Percentiles rank a stretch among this genome's conserved stretches.
Conservation (phyloP, 1,284 basidiomycete genomes). For the Anthracocystis walkeri region DNA sequence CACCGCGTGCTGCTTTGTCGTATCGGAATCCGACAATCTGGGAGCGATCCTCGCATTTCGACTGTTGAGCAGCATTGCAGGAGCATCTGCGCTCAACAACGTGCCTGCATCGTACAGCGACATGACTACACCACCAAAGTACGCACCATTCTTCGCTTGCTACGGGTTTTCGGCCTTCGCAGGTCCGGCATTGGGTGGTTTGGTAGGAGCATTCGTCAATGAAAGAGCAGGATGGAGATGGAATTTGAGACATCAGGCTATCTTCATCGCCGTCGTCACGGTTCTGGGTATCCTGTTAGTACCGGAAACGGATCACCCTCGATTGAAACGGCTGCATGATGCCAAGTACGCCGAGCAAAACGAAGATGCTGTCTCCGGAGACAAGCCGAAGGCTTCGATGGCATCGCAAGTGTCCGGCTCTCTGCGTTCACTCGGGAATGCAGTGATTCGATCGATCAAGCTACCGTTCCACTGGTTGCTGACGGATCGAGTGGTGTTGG, state of each 20-base stretch:
- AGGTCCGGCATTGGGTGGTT: slow-evolving; percentile 35
- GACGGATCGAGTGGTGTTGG: slow-evolving; percentile 44
- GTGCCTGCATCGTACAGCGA: slow-evolving; percentile 43
- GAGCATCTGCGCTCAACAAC: slow-evolving; percentile 51
- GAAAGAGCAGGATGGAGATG: slow-evolving; percentile 45
- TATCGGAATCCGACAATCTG: slow-evolving; percentile 60
- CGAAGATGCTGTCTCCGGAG: neutral
- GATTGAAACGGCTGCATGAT: slow-evolving; percentile 30
- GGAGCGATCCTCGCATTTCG: slow-evolving; percentile 64
- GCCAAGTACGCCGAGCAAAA: slow-evolving; percentile 17
- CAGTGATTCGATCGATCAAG: slow-evolving; percentile 19
- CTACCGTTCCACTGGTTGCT: slow-evolving; percentile 40
- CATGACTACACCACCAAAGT: slow-evolving; percentile 28
- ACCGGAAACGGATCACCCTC: slow-evolving; percentile 47
- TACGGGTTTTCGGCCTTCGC: slow-evolving; percentile 48
- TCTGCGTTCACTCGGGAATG: slow-evolving; percentile 8
- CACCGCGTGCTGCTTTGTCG: slow-evolving; percentile 50
- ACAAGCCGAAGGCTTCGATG: neutral
- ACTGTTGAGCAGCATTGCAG: slow-evolving; percentile 59
- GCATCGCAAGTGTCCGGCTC: slow-evolving; percentile 4
- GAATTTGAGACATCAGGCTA: slow-evolving; percentile 51
- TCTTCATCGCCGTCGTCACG: slow-evolving; percentile 42
- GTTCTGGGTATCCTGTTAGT: slow-evolving; percentile 40
- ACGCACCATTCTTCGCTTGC: slow-evolving; percentile 31
- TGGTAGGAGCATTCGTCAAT: slow-evolving; percentile 45